Evolutionary conservation across 768 basidiomycete species (phyloP).

Genomic region (Tephrocybe sp.): DNA sequence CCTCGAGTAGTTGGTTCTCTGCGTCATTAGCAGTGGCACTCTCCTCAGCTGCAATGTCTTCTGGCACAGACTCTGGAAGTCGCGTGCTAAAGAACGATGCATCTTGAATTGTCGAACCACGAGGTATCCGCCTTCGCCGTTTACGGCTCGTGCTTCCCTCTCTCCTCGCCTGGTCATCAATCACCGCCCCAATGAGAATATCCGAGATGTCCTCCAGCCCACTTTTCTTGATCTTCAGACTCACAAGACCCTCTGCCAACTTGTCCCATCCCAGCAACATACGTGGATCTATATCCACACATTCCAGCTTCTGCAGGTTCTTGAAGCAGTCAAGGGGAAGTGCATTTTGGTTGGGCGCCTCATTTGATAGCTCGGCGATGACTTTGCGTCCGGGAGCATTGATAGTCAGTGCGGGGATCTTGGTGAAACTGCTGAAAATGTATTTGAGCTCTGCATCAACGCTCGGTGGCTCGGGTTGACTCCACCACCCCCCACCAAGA

Average conservation of each 20-base stretch:
- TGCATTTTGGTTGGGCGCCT: slow-evolving; percentile 70
- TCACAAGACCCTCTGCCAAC: slow-evolving; percentile 64
- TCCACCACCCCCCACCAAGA: slow-evolving; percentile 74
- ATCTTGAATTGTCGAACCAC: slow-evolving; percentile 34
- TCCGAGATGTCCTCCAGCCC: slow-evolving; percentile 81
- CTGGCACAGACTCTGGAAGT: slow-evolving; percentile 57
- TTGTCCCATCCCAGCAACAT: slow-evolving; percentile 81
- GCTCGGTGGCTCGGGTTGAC: slow-evolving; percentile 49
- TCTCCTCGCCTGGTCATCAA: slow-evolving; percentile 70
- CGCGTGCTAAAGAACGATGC: slow-evolving; percentile 47
- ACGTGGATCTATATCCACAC: slow-evolving; percentile 79
- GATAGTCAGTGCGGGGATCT: slow-evolving; percentile 75
- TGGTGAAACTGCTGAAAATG: slow-evolving; percentile 88
- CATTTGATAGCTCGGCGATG: slow-evolving; percentile 66
- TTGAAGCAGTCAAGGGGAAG: slow-evolving; percentile 84
- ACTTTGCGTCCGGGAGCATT: slow-evolving; percentile 60
- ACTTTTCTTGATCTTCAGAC: slow-evolving; percentile 73
- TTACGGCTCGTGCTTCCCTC: slow-evolving; percentile 50
- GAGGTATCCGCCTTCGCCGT: slow-evolving; percentile 42
- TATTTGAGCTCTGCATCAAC: slow-evolving; percentile 79
- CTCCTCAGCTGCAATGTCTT: slow-evolving; percentile 34
- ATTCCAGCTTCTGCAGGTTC: slow-evolving; percentile 74
- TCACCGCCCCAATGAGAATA: slow-evolving; percentile 72
- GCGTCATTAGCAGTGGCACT: slow-evolving; percentile 15
- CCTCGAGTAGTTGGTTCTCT: slow-evolving; percentile 13